Conservation (phyloP, 179 eudicot species). For the Patellifolia procumbens region DNA sequence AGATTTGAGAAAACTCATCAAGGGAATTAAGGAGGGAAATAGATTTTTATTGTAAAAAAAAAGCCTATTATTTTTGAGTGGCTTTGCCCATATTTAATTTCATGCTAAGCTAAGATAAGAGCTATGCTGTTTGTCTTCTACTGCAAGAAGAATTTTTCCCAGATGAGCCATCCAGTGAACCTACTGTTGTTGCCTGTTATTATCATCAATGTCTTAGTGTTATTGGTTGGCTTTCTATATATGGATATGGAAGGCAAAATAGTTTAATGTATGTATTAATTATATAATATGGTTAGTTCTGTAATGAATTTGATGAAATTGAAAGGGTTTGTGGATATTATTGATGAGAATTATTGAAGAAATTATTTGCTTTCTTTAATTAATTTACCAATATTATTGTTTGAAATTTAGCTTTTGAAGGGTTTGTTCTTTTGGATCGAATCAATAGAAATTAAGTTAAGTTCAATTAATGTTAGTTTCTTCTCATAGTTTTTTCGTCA, state of each 20-base stretch:
- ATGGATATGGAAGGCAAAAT: conserved; percentile 7
- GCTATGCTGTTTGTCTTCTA: conserved; percentile 27
- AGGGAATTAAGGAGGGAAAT: neutral
- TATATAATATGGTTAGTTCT: conserved; percentile 11
- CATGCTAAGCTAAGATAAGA: neutral
- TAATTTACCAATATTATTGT: neutral
- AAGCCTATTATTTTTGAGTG: conserved; percentile 34
- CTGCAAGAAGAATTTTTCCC: conserved; percentile 25
- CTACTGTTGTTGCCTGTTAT: conserved; percentile 16
- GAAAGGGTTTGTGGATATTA: conserved; percentile 7
- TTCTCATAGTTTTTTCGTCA: too few relatives aligned
- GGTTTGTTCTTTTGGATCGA: too few relatives aligned
- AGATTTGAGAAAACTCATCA: neutral
- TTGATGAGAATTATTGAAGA: neutral
- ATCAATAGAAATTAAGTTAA: too few relatives aligned
- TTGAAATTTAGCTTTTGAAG: neutral
- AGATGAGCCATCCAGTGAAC: conserved; percentile 17
- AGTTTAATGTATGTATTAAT: conserved; percentile 4
- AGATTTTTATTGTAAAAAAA: neutral
- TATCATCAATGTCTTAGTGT: conserved; percentile 15
- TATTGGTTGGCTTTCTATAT: conserved; percentile 29
- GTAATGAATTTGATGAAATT: conserved; percentile 13
- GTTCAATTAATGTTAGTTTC: too few relatives aligned
- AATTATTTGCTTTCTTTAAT: neutral
- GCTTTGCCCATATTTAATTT: conserved; percentile 18